Evolutionary conservation across 768 basidiomycete genomes (phyloP), one percentile per base, ranked within the genome.

Genomic region (Rhizopogon vinicolor): DNA sequence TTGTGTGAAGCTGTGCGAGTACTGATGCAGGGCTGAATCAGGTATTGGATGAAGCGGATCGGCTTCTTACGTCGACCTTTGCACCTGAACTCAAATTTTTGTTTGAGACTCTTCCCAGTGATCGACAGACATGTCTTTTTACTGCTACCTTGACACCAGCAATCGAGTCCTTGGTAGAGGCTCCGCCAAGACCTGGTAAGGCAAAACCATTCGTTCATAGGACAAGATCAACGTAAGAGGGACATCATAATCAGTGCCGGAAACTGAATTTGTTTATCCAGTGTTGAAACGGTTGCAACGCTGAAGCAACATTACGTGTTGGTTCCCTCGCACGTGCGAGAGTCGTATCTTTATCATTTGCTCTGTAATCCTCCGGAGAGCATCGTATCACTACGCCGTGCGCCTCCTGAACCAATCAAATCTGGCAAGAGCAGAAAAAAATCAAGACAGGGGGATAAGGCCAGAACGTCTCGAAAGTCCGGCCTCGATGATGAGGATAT

Each of bases 11-110:
- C 16, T 7, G 7, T 2, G n/a, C 9, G 25, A 7, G 45, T 45
- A 33, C 35, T 60, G 42, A 60, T 12, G 1, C 41, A 19, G 41
- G 44, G 6, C 1, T 18, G 3, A 10, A 22, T 31, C 57, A 98
- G 93, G 86, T 98, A 1, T 78, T 99, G 9, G 97, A 98, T 70
- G 97, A 99, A 75, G 97, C 97, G 0, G 97, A 99, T 74, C 80
- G 96, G 28, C 77, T 99, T 28, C 77, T 99, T 22, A 91, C 93
- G 2, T 76, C 89, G 0, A 93, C 93, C 0, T 99, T 99, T 67
- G 81, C 92, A 7, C 81, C 89, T 1, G 96, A 98, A 51, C 73
- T 99, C 43, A 77, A 82, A 1, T 81, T 86, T 65, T 68, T 98
- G 19, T 95, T 98, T 68, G 72, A 75, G 37, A 74, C 80, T 37